Conservation (phyloP, 306 rosid species). For the Lablab purpureus region DNA sequence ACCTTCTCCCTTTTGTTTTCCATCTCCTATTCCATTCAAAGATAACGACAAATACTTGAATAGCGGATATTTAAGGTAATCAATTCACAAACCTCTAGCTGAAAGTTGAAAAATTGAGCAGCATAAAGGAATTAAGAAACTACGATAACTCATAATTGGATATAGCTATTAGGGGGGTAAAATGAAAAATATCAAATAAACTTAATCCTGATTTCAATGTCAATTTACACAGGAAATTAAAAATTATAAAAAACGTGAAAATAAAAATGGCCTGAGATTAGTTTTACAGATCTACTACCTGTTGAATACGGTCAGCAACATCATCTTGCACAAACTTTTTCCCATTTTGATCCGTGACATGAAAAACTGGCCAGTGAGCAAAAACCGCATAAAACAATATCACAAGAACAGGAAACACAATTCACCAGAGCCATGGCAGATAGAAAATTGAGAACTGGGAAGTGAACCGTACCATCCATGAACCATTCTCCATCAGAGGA, state of each 20-base stretch:
- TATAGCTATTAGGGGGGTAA: neutral
- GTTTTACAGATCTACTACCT: slow-evolving; percentile 67
- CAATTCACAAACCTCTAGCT: slow-evolving; percentile 11
- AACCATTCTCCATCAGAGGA: slow-evolving; percentile 99
- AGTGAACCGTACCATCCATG: slow-evolving; percentile 82
- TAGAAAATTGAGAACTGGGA: slow-evolving; percentile 31
- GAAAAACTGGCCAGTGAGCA: slow-evolving; percentile 62
- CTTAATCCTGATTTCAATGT: neutral
- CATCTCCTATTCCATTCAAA: slow-evolving; percentile 40
- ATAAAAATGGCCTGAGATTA: slow-evolving; percentile 14
- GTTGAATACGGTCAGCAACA: slow-evolving; percentile 91
- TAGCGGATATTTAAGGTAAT: slow-evolving; percentile 20
- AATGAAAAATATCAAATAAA: neutral
- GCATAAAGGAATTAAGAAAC: slow-evolving; percentile 35
- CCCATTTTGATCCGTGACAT: slow-evolving; percentile 91
- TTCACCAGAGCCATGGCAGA: neutral
- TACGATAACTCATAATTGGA: neutral
- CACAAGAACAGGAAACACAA: neutral
- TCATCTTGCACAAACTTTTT: slow-evolving; percentile 71
- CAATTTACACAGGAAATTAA: slow-evolving; percentile 24
- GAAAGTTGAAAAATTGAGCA: slow-evolving; percentile 32
- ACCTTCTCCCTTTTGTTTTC: neutral
- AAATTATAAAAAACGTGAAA: slow-evolving; percentile 11
- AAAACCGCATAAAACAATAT: slow-evolving; percentile 28
- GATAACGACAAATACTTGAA: slow-evolving; percentile 5